Evolutionary conservation across 768 basidiomycete species (phyloP), one percentile per base, ranked within the genome.

Genomic region (Gloeopeniophorella convolvens): DNA sequence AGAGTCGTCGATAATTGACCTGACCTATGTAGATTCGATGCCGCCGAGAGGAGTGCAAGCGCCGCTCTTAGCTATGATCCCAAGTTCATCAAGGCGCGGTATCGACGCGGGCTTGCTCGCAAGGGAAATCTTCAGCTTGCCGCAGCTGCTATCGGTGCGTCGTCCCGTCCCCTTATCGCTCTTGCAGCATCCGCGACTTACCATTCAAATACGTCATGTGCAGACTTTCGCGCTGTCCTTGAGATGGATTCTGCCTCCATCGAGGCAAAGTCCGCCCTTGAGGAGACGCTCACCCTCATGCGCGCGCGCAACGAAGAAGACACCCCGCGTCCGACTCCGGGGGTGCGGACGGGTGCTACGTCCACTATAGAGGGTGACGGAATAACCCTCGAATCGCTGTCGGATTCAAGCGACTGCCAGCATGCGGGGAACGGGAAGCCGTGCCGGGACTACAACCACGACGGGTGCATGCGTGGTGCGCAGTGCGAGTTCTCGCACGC

Each of bases 391-490:
- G 71, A 68, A 6, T 70, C 70, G 1, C 65, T 70, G 8, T 78
- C 75, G 0, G 79, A 80, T 59, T 76, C 76, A 9, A 78, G 75
- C 45, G 79, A 81, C 55, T 78, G 69, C 51, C 64, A 67, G 32
- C 78, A 79, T 50, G 60, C 58, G 1, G 79, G 79, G 4, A 80
- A 77, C 42, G 71, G 72, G 2, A 67, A 70, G 2, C 72, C 79
- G 0, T 82, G 80, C 60, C 68, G 73, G 37, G 76, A 75, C 59
- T 79, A 81, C 59, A 82, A 82, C 48, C 77, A 74, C 50, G 66
- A 69, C 15, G 75, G 75, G 0, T 80, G 79, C 58, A 61, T 51
- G 9, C 65, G 69, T 3, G 75, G 78, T 0, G 43, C 16, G 7
- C 48, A 55, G 2, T 82, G 80, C 56, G 50, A 50, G n/a, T 79